Evolutionary conservation across 192 early-diverging fungal genomes (phyloP), one percentile per base, ranked within the genome.

Genomic region (Coemansia sp.): DNA sequence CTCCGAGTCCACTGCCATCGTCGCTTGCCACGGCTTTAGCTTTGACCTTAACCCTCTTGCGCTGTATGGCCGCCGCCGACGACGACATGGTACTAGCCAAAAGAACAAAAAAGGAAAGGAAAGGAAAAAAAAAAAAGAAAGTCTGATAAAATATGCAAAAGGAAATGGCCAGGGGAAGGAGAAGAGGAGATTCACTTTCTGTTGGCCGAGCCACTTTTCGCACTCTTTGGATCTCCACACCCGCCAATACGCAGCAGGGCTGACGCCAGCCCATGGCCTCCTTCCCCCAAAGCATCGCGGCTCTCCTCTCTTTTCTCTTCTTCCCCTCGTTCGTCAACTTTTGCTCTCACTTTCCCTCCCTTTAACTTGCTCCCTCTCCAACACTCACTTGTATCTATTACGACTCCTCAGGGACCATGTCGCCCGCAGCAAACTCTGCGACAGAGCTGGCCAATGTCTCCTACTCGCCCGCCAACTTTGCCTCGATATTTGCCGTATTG

Each of bases 391-490:
- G 40, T 31, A 55, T 44, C 34, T 46, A 20, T 38, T 60, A 15
- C 10, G 34, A 13, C 20, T 44, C 41, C 39, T 7, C 48, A 51
- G 24, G 48, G 48, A 64, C 41, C 64, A 80, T 80, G 78, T 75
- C 78, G 31, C 78, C 78, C 3, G 56, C 72, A 8, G 36, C 72
- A 75, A 75, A 72, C 72, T 40, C 78, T 32, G 39, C 20, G 22
- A 69, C 78, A 38, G 72, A 69, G 60, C 63, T 62, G 24, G 63
- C 72, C n/a, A 72, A 72, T 59, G 24, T 73, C 40, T 44, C 32
- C 38, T 81, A 81, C 61, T 72, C 78, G 56, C 40, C 67, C 11
- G 71, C 75, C 40, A 77, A 77, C 60, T 82, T 82, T 69, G 75
- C 75, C 12, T 82, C 75, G 38, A 48, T 82, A 11, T 82, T 60